Base-by-base conservation (phyloP, 352 stramenopile genomes). In the Globisporangium carolinianum region DNA sequence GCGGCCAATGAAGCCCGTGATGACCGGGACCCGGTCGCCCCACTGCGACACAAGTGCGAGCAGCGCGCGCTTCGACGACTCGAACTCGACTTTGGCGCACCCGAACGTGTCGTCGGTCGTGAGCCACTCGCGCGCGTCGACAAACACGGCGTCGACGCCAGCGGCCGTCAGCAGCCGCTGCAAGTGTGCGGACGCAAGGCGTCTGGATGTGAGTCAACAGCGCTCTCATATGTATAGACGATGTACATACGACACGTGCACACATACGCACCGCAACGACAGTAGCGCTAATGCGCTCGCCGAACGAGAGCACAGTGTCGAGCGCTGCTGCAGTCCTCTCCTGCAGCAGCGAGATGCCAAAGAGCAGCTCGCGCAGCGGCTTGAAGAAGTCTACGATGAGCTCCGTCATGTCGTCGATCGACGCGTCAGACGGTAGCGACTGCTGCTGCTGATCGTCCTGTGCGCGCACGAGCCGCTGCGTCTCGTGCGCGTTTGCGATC, bases 301-400 rank as follows among this genome's bases (percentile, higher is more conserved):
- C 83, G 32, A 88, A 94, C 14, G 83, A 89, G 47, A 94, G 70
- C 48, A 91, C 79, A 12, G 70, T 87, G 62, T 94, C 83, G 10
- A 87, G 71, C 2, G 79, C 76, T 0, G 78, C 75, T 5, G 65
- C 51, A 5, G 83, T 94, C 61, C 87, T 81, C 59, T 94, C 83
- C 58, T 89, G 75, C 48, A 94, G 62, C 51, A 91, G 57, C 47
- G 65, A 86, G 52, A 94, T 89, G 5, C 83, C 83, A 54, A 81
- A 86, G 12, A 94, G 58, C 47, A 94, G 67, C 60, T 94, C 77
- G 1, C 81, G 81, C 47, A 94, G 63, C 39, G 83, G 81, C 38
- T 87, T 79, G 59, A 90, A 89, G 63, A 87, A 84, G 32, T 73
- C 68, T 2, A 70, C 48, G 15, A 94, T 65, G 37, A 82, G 50